Conservation (phyloP, 345 rosid genomes). For the Moricandia arvensis region DNA sequence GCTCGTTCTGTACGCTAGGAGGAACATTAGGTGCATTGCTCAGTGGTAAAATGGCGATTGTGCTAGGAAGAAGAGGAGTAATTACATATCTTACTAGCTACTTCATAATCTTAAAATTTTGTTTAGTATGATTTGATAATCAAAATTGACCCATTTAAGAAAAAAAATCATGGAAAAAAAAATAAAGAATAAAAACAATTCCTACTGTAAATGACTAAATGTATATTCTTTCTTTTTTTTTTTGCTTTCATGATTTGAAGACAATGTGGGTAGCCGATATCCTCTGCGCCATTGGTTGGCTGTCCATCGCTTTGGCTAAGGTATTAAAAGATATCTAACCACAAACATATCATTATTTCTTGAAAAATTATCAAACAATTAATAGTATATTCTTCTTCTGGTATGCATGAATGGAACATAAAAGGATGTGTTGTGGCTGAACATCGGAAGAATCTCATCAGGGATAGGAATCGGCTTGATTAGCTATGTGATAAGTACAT, state of each 20-base stretch:
- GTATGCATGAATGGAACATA: background rate
- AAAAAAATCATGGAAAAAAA: background rate
- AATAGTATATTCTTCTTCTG: background rate
- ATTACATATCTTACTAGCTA: background rate
- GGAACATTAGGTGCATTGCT: conserved; percentile 33
- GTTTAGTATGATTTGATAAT: background rate
- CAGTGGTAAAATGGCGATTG: conserved; percentile 35
- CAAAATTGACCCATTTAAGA: background rate
- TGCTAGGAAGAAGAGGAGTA: conserved; percentile 32
- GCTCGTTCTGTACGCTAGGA: conserved; percentile 32
- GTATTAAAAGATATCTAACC: too few species aligned
- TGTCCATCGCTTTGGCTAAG: conserved; percentile 49
- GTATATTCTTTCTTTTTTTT: too few species aligned
- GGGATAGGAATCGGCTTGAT: background rate
- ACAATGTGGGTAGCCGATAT: conserved; percentile 43
- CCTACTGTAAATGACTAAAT: too few species aligned
- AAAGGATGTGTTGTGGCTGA: background rate
- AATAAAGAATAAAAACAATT: background rate
- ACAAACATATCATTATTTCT: background rate
- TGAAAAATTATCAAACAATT: background rate
- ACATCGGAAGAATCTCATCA: background rate
- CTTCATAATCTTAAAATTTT: background rate
- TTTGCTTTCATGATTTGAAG: conserved; percentile 10
- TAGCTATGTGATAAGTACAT: background rate
- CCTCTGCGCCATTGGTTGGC: conserved; percentile 49